Evolutionary conservation across 192 early-diverging fungal genomes (phyloP).

Genomic region (Powellomyces hirtus): DNA sequence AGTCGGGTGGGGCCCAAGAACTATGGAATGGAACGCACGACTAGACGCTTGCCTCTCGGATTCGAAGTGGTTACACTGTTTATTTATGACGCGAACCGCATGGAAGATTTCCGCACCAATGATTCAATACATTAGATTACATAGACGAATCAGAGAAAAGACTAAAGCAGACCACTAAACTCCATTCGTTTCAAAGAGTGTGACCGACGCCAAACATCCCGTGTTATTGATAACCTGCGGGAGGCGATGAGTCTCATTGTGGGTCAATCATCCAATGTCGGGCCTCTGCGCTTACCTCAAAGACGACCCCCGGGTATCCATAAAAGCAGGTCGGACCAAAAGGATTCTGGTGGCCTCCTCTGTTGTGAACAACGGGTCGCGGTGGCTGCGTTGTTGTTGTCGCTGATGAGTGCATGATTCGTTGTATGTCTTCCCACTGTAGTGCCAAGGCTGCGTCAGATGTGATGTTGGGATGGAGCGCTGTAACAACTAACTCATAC

Average conservation of each 20-base stretch:
- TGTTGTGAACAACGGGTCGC: constrained; percentile 57
- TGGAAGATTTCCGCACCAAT: too few species aligned
- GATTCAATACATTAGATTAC: too few species aligned
- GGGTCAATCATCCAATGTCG: not conserved
- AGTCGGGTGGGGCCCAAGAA: too few species aligned
- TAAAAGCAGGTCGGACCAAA: constrained; percentile 69
- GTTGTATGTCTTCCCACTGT: constrained; percentile 26
- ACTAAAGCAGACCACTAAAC: too few species aligned
- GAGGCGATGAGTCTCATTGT: not conserved
- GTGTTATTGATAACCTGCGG: constrained; percentile 3
- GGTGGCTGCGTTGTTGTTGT: not conserved
- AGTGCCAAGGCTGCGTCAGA: not conserved
- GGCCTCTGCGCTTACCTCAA: constrained; percentile 22
- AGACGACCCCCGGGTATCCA: constrained; percentile 48
- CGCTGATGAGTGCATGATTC: constrained; percentile 14
- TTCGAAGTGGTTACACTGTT: too few species aligned
- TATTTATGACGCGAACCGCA: too few species aligned
- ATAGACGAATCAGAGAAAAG: too few species aligned
- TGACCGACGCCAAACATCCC: not conserved
- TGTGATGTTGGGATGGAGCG: not conserved
- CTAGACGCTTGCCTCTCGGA: too few species aligned
- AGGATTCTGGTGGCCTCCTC: constrained; percentile 47
- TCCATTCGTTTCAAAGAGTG: too few species aligned
- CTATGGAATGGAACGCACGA: too few species aligned
- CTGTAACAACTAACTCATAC: not conserved